Percentiles rank a stretch among this genome's conserved stretches.
Conservation (phyloP, 306 rosid genomes). For the Prunus davidiana region DNA sequence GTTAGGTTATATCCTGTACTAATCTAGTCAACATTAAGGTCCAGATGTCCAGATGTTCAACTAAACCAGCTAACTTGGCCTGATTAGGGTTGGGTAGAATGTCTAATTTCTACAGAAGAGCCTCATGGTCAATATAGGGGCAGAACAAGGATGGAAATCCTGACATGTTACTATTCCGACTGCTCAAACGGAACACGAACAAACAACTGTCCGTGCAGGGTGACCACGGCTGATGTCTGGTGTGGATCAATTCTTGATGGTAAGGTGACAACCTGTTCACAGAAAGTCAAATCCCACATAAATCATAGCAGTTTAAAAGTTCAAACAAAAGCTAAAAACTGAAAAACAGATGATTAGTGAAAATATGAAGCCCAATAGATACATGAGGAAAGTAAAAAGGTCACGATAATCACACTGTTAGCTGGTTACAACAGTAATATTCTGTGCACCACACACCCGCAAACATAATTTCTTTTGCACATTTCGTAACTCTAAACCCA, state of each 20-base stretch:
- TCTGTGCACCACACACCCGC: background rate
- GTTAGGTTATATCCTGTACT: constrained; percentile 8
- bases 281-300: constrained; percentile 8
- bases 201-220: constrained; percentile 94
- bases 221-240: constrained; percentile 95
- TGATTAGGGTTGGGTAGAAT: background rate
- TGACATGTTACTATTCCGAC: constrained; percentile 41
- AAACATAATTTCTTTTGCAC: background rate
- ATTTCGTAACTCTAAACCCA: background rate
- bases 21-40: background rate
- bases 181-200: constrained; percentile 93
- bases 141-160: constrained; percentile 1
- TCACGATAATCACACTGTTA: background rate
- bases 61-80: constrained; percentile 1
- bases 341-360: background rate
- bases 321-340: background rate
- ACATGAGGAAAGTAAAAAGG: background rate
- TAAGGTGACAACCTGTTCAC: constrained; percentile 69
- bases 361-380: background rate
- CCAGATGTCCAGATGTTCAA: background rate
- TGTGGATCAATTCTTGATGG: constrained; percentile 96
- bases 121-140: background rate
- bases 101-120: constrained; percentile 5
- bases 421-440: background rate
- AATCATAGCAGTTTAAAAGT: background rate